Conservation (phyloP, 257 asterid species). For the Cinchona pubescens region DNA sequence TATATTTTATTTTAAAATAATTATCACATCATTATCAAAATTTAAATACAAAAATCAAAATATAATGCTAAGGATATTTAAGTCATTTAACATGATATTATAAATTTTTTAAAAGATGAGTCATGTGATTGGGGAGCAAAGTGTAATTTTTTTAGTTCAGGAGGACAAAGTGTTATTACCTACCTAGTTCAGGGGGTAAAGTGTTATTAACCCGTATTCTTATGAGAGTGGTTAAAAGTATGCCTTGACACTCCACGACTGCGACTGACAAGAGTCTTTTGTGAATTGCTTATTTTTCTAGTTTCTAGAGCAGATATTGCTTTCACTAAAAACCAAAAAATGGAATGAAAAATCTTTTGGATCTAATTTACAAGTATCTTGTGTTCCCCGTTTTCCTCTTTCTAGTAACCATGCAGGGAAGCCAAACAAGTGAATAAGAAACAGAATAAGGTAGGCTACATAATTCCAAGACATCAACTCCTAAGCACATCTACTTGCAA, state of each 20-base stretch:
- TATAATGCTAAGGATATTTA: no score
- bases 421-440: no score
- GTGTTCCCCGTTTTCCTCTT: not conserved
- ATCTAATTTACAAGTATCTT: not conserved
- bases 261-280: not conserved
- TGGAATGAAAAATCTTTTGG: not conserved
- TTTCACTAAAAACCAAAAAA: not conserved
- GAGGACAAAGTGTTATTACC: no score
- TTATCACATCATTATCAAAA: no score
- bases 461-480: not conserved
- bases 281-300: not conserved
- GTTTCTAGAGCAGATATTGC: not conserved
- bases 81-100: no score
- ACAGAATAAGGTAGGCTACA: constrained; percentile 2
- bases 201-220: no score
- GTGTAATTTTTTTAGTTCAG: no score
- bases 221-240: not conserved
- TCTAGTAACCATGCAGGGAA: not conserved
- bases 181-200: no score
- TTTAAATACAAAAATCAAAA: no score
- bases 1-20: no score
- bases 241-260: not conserved
- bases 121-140: no score
- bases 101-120: no score
- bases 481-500: not conserved